Evolutionary conservation across 371 early-diverging fungal species (phyloP).

Genomic region (Capniomyces stellatus): DNA sequence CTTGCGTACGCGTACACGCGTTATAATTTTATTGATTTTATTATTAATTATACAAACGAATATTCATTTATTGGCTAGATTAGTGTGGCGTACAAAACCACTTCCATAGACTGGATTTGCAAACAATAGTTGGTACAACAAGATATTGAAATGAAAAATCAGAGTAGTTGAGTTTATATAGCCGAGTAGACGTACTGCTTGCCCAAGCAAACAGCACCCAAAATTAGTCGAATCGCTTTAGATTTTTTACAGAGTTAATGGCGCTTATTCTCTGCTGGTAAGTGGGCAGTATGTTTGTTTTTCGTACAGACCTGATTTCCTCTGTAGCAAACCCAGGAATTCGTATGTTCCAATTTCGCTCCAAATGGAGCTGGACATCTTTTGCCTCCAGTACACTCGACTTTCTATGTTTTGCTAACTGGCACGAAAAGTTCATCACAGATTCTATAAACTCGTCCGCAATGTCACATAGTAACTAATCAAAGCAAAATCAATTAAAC

Average conservation of each 20-base stretch:
- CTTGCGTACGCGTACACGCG: too few relatives aligned
- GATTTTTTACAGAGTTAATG: slow-evolving; percentile 27
- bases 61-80: not conserved
- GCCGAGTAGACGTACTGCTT: too few relatives aligned
- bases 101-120: not conserved
- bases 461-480: slow-evolving; percentile 38
- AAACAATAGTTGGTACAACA: not conserved
- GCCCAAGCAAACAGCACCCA: too few relatives aligned
- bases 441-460: slow-evolving; percentile 88
- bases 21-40: too few relatives aligned
- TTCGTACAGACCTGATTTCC: slow-evolving; percentile 55
- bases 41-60: too few relatives aligned
- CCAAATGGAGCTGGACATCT: slow-evolving; percentile 82
- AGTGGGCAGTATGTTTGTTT: slow-evolving; percentile 35
- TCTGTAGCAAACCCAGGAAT: slow-evolving; percentile 80
- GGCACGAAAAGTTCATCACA: slow-evolving; percentile 65
- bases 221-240: slow-evolving; percentile 11
- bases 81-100: not conserved
- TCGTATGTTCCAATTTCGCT: slow-evolving; percentile 85
- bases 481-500: too few relatives aligned
- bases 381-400: slow-evolving; percentile 68
- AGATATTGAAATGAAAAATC: not conserved
- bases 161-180: not conserved
- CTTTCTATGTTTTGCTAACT: slow-evolving; percentile 77
- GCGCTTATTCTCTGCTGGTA: slow-evolving; percentile 53